Base-by-base conservation (phyloP, 2,329 filamentous ascomycete species). In the Mycosphaerella sp. region DNA sequence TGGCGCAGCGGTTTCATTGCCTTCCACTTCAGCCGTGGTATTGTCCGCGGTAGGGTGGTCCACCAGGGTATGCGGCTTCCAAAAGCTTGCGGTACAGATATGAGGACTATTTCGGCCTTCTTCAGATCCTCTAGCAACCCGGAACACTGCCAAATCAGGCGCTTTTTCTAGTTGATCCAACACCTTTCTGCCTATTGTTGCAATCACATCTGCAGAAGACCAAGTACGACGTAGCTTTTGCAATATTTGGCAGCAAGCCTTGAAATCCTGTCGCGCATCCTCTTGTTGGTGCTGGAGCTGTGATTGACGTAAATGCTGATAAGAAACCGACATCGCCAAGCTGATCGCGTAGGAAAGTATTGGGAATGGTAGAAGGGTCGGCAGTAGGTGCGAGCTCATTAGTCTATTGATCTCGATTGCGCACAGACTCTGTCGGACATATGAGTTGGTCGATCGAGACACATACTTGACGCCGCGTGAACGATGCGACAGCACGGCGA, bases 401-500 rank as follows among this genome's bases (percentile, higher is more conserved):
- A 68, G 52, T 5, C 63, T 58, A 39, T 78, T 73, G 40, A 81
- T 75, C 47, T 79, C 74, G 18, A 77, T 72, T n/a, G 78, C 76
- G 14, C 77, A 77, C 4, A 79, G 70, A 28, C 73, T 75, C 59
- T 79, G 78, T 12, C 79, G 75, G 13, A 77, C 70, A 42, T 76
- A 75, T 1, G 77, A 79, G 4, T 74, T 66, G 4, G 73, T 75
- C 2, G 72, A 73, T 30, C 72, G 70, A 39, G 76, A 61, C 12
- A 65, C 60, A 21, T 61, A 56, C 44, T 73, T 12, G 69, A 71
- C 28, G 66, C 70, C 49, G 39, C 62, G 71, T 64, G 75, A 75
- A 37, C 78, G 76, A 62, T 79, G 77, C 2, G 78, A 79, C 2
- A 79, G 68, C 59, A 81, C 79, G 32, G 75, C 76, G 45, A 79